Percentiles rank a stretch among this genome's conserved stretches.
phyloP scores from a whole-genome alignment of 495 filamentous ascomycete genomes.

The Penicillium nucicola region DNA sequence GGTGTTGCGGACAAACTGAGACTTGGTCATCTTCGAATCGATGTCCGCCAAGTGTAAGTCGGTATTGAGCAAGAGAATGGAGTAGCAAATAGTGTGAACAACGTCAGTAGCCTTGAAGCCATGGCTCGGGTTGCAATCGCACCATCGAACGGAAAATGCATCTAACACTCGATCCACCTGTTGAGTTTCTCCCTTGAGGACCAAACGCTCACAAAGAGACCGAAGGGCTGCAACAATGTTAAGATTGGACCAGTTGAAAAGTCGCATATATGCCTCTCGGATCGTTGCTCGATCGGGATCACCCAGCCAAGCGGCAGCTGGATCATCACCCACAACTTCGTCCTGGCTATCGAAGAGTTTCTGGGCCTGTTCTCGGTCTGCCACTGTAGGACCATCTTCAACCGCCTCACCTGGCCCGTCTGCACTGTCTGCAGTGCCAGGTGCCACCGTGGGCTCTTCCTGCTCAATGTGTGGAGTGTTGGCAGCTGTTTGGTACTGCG shows the following conservation, averaged over 20 bases:
- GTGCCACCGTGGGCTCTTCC: constrained; percentile 23
- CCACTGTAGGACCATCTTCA: constrained; percentile 44
- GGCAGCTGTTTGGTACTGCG: constrained; percentile 48
- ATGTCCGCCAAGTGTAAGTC: constrained; percentile 95
- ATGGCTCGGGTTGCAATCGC: constrained; percentile 88
- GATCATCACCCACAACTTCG: constrained; percentile 68
- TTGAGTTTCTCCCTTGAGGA: constrained; percentile 90
- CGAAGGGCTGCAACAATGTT: constrained; percentile 80
- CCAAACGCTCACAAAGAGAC: constrained; percentile 74
- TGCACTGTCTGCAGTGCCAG: constrained; percentile 12
- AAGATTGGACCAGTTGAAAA: constrained; percentile 81
- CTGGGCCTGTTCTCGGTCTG: constrained; percentile 68
- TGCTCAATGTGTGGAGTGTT: constrained; percentile 38
- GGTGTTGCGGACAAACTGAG: constrained; percentile 94
- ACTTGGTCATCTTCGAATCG: constrained; percentile 90
- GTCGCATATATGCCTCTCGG: constrained; percentile 82
- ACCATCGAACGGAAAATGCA: constrained; percentile 85
- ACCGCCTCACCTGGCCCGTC: constrained; percentile 21
- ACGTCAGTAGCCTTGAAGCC: constrained; percentile 91
- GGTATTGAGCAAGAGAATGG: constrained; percentile 90
- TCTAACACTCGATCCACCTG: constrained; percentile 94
- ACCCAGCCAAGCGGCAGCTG: constrained; percentile 87
- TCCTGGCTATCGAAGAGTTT: constrained; percentile 87
- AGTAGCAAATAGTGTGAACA: constrained; percentile 96
- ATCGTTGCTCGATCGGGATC: constrained; percentile 62